A percentile compares a stretch with the other conserved stretches of the same genome.
Conservation (phyloP, 208 protist genomes). For the Entamoeba histolytica region DNA sequence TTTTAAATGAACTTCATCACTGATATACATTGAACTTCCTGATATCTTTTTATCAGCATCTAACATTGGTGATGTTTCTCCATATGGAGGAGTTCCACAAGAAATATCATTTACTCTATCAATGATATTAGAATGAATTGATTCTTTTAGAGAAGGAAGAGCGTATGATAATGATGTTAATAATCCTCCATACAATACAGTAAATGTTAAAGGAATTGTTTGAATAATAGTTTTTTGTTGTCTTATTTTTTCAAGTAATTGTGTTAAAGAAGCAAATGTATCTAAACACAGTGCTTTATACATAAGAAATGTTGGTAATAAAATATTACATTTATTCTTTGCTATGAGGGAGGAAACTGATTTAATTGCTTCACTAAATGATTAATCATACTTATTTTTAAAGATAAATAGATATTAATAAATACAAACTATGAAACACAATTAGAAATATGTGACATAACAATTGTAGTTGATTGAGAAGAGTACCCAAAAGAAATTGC, state of each 20-base stretch:
- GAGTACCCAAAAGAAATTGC: neutral
- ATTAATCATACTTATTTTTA: too few relatives aligned
- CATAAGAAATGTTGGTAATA: neutral
- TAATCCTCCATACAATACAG: neutral
- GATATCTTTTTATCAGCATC: neutral
- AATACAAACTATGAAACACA: neutral
- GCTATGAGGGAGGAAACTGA: neutral
- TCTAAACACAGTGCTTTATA: neutral
- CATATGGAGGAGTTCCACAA: neutral
- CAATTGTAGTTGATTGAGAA: neutral
- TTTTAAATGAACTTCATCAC: neutral
- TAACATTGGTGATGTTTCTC: neutral
- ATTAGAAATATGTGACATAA: neutral
- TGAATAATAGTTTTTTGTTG: neutral
- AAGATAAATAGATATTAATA: too few relatives aligned
- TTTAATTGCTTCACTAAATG: neutral
- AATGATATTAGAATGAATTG: neutral
- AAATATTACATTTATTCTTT: neutral
- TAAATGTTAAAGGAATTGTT: neutral
- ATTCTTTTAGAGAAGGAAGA: neutral
- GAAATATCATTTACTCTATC: neutral
- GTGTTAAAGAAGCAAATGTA: neutral
- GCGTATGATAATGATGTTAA: neutral
- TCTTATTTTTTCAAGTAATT: neutral
- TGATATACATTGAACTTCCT: neutral